Conservation (phyloP, 2,329 filamentous ascomycete genomes). For the Aureobasidium musti region DNA sequence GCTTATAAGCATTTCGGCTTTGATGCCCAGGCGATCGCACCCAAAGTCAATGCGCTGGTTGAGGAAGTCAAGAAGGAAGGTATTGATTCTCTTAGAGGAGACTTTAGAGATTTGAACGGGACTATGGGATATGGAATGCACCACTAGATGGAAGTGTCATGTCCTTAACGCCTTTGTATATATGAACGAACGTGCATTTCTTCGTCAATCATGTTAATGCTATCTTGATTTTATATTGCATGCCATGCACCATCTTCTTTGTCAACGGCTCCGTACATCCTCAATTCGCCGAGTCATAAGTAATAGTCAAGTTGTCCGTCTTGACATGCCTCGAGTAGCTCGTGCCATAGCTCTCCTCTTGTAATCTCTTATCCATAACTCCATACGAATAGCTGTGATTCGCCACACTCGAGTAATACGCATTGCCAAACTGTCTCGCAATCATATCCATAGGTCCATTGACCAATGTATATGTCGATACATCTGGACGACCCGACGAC, state of each 20-base stretch:
- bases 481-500: background rate
- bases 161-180: background rate
- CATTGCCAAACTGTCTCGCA: background rate
- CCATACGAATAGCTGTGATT: constrained; percentile 20
- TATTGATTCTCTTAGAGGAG: constrained; percentile 38
- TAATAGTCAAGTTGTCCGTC: constrained; percentile 11
- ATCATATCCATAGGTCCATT: background rate
- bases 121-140: constrained; percentile 34
- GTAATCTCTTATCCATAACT: constrained; percentile 4
- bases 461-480: background rate
- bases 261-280: no score
- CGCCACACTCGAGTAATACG: constrained; percentile 7
- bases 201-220: background rate
- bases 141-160: constrained; percentile 23
- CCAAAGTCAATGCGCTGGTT: constrained; percentile 44
- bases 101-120: constrained; percentile 40
- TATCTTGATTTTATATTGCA: no score
- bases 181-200: background rate
- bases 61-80: constrained; percentile 43
- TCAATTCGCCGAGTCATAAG: constrained; percentile 7
- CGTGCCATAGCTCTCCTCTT: constrained; percentile 5
- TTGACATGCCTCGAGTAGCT: constrained; percentile 14
- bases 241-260: no score
- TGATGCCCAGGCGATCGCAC: constrained; percentile 50
- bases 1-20: constrained; percentile 61